Evolutionary conservation across 176 grass and related monocot genomes (phyloP), one percentile per base, ranked within the genome.

Genomic region (Canna indica): DNA sequence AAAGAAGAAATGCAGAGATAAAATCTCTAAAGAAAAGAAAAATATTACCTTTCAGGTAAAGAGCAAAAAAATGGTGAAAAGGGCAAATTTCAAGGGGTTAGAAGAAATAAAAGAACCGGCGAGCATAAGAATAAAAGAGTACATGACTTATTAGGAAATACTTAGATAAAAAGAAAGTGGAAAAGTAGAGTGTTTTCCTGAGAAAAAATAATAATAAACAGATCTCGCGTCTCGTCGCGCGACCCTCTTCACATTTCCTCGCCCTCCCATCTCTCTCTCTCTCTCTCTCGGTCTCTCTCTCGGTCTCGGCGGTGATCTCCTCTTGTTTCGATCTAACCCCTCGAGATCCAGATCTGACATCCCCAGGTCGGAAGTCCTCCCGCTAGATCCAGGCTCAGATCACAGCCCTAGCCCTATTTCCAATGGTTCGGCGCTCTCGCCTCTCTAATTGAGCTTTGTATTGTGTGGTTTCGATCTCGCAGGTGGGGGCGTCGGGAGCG

Each of bases 301-400:
- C n/a, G 18, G 5, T 30, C 27, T 31, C 57, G 50, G 50, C 50
- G 50, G 50, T 7, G 18, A 24, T 24, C 58, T 30, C 27, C 13
- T 2, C 35, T 38, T 3, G 18, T 16, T 2, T 10, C 18, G 33
- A 66, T 39, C 34, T 38, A 25, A 13, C n/a, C 18, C 8, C 58
- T n/a, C 63, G 63, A 66, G 63, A 66, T 66, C 35, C 35, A 66
- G 63, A 38, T 66, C 63, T 66, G 16, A 39, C 7, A 66, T 41
- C 22, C 58, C 35, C 63, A 66, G 63, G 63, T 66, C 8, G 63
- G 63, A 66, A 24, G 63, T 8, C 7, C 20, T n/a, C 20, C 12
- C 63, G 7, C 10, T 11, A 41, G 63, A 66, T 66, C 63, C 16
- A 12, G 29, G 14, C 3, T 66, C 33, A 0, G 34, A 66, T 66